These are phyloP conservation scores for Clathrospora elynae DNA, from an alignment of 2,329 filamentous ascomycete species.

Conservation along the genomic window DNA sequence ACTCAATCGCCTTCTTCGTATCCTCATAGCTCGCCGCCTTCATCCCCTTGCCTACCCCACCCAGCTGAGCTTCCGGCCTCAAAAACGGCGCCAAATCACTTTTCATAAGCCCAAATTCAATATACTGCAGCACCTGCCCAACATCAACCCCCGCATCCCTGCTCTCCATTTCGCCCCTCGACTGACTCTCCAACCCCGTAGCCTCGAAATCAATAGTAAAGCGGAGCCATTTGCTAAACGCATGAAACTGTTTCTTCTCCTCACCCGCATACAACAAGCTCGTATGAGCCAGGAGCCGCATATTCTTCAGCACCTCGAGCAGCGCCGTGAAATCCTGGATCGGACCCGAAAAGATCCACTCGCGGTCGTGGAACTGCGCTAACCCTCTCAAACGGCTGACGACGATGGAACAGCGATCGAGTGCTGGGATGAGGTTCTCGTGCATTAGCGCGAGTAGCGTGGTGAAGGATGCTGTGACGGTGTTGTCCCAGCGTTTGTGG, in stretches of 20 bases:
- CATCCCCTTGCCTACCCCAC: constrained; percentile 5
- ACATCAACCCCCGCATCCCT: constrained; percentile 78
- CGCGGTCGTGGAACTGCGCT: constrained; percentile 77
- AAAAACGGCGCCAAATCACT: constrained; percentile 71
- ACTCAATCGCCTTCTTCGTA: constrained; percentile 41
- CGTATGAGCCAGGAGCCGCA: constrained; percentile 76
- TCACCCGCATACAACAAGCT: constrained; percentile 72
- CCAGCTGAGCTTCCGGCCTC: constrained; percentile 44
- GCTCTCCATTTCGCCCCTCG: constrained; percentile 73
- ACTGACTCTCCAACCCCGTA: constrained; percentile 63
- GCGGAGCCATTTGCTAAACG: constrained; percentile 83
- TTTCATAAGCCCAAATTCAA: constrained; percentile 69
- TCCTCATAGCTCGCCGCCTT: constrained; percentile 35
- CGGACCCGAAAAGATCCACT: constrained; percentile 60
- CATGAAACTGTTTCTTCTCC: constrained; percentile 76
- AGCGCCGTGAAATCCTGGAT: constrained; percentile 49
- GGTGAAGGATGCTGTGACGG: constrained; percentile 76
- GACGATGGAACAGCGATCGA: constrained; percentile 82
- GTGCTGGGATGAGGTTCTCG: constrained; percentile 83
- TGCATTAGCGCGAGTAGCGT: constrained; percentile 78
- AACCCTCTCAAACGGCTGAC: constrained; percentile 83
- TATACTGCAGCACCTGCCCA: constrained; percentile 74
- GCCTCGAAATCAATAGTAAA: constrained; percentile 80
- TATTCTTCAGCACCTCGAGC: constrained; percentile 72
- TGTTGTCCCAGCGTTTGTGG: constrained; percentile 94